Base-by-base conservation (phyloP, 2,329 filamentous ascomycete genomes). In the Aspergillus ustus region DNA sequence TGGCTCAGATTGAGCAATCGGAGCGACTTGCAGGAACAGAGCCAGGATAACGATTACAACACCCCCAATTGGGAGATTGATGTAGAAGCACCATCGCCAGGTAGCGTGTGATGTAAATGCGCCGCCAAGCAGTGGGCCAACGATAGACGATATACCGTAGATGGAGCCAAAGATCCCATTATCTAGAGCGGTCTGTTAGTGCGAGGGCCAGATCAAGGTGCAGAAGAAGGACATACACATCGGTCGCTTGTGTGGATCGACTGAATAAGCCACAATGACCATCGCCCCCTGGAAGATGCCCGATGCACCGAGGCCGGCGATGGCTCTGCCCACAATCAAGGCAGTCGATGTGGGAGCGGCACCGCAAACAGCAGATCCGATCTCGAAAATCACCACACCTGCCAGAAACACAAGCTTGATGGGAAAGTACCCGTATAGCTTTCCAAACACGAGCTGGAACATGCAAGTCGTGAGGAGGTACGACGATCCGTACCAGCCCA, bases 401-500 rank as follows among this genome's bases (percentile, higher is more conserved):
- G 31, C 31, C 31, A 34, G 31, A 13, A 34, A 34, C 8, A 34
- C 31, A 9, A 34, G 1, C 31, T 34, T 34, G 31, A 34, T 34
- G 2, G 31, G 31, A 34, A 34, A 34, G 31, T 34, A 34, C 9
- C 31, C 31, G 7, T 34, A 34, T 13, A 34, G 31, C 31, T 34
- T 13, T 85, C 1, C 66, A 52, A 59, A 56, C 4, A 56, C 49
- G 22, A 52, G 37, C 37, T 62, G 66, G 31, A 62, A 59, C 17
- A 45, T 53, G 9, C 40, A 55, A 3, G 46, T 40, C 1, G 62
- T 69, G 5, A 73, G 61, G 25, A 74, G 61, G 40, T 70, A 74
- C 17, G 85, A 82, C 43, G 84, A 85, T 5, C 84, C 85, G 71
- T 89, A 89, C 87, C 87, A 89, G 55, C 85, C 85, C 60, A 89